Evolutionary conservation across 2,329 filamentous ascomycete species (phyloP), one percentile per base, ranked within the genome.

Genomic region (Neopestalotiopsis clavispora): DNA sequence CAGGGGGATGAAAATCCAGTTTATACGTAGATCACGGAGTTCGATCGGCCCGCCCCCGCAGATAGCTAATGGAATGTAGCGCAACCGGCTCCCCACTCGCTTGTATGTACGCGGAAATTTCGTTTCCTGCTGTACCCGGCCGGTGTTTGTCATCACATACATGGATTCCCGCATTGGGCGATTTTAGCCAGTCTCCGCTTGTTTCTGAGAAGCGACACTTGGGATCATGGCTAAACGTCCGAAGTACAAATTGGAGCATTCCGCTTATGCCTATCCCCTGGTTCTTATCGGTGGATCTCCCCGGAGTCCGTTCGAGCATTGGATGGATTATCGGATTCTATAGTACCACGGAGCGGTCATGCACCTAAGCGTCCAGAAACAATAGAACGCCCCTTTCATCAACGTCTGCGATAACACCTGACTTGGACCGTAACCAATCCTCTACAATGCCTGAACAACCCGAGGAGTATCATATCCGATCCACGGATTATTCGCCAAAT

Each of bases 121-220:
- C 23, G 23, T 28, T 59, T 59, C 4, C 20, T 34, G 12, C 9
- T 32, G 23, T 12, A 4, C 20, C 45, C n/a, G 20, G 57, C 57
- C 34, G 57, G 20, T 59, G 3, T 59, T 10, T 28, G 57, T 34
- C 57, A 59, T 30, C 57, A 14, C 12, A 59, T 34, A 34, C 57
- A 14, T 5, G 57, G 23, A 30, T 59, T 34, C 23, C 57, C 57
- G 30, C 9, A 59, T 59, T 34, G 23, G 57, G 57, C 14, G 57
- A 59, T 59, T 59, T 59, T 59, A 30, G 57, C n/a, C 57, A 59
- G 57, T 59, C 30, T n/a, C 57, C 57, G 57, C 57, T 34, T 32
- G 28, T 59, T 23, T 59, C 28, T 17, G 4, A 5, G 28, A 6
- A 59, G 12, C 7, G 3, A 30, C 30, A 14, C 4, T 10, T 17